Evolutionary conservation across 257 asterid genomes (phyloP).

Genomic region (Agastache rugosa): DNA sequence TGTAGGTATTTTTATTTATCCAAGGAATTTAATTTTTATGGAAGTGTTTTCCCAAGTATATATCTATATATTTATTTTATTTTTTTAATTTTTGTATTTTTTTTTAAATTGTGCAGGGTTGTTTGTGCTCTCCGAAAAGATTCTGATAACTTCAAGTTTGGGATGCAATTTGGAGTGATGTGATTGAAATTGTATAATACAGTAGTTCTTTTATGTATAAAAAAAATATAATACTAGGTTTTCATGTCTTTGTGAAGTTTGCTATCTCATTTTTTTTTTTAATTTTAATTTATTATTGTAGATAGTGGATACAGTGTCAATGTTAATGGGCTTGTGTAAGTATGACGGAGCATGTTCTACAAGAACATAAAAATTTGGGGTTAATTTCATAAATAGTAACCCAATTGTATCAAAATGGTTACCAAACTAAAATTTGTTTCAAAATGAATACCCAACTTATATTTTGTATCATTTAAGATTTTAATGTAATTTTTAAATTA

Average conservation of each 20-base stretch:
- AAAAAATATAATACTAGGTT: not conserved
- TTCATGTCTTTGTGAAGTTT: not conserved
- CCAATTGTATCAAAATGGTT: no score
- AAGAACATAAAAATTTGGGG: no score
- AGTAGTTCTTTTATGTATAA: not conserved
- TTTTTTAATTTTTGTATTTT: not conserved
- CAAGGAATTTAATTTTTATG: no score
- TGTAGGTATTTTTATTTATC: constrained; percentile 40
- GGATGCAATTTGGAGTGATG: not conserved
- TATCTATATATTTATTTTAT: not conserved
- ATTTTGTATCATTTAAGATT: no score
- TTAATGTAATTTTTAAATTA: no score
- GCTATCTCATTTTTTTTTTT: not conserved
- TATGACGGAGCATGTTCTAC: not conserved
- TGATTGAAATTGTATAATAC: constrained; percentile 9
- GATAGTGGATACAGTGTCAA: no score
- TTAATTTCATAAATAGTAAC: no score
- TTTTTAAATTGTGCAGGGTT: constrained; percentile 64
- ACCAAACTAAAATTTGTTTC: no score
- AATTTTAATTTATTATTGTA: not conserved
- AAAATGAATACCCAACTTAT: no score
- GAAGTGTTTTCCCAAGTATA: no score
- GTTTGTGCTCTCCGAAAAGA: constrained; percentile 84
- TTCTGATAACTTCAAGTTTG: constrained; percentile 31
- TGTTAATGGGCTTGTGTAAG: not conserved